Conservation (phyloP, 768 basidiomycete genomes). For the Rhizopogon vinicolor region DNA sequence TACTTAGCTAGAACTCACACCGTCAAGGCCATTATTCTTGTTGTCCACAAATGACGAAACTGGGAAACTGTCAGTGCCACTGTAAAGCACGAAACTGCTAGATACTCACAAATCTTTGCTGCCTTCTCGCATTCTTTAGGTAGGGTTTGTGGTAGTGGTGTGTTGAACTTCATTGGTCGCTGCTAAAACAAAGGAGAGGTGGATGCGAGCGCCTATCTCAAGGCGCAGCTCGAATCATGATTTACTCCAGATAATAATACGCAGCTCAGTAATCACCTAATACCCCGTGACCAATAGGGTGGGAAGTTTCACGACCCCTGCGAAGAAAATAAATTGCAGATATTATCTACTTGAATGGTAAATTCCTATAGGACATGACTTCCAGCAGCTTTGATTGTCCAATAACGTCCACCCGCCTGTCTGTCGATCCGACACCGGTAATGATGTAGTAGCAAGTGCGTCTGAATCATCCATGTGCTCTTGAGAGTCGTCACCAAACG, state of each 20-base stretch:
- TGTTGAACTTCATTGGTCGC: constrained; percentile 42
- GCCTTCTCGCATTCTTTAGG: constrained; percentile 87
- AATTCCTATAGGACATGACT: constrained; percentile 66
- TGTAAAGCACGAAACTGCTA: background rate
- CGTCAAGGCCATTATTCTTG: constrained; percentile 80
- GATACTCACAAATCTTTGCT: constrained; percentile 70
- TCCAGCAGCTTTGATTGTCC: constrained; percentile 44
- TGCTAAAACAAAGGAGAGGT: background rate
- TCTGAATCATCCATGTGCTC: constrained; percentile 2
- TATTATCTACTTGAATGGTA: constrained; percentile 17
- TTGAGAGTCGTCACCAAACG: constrained; percentile 9
- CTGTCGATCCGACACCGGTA: background rate
- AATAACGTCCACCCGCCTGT: constrained; percentile 52
- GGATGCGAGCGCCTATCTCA: background rate
- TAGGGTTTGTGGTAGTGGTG: constrained; percentile 49
- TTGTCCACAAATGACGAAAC: constrained; percentile 83
- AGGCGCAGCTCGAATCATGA: background rate
- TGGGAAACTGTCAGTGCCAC: constrained; percentile 24
- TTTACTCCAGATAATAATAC: constrained; percentile 2
- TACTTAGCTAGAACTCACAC: constrained; percentile 34
- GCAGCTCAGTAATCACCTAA: constrained; percentile 13
- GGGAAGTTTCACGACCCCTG: background rate
- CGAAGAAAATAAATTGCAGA: background rate
- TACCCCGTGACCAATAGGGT: background rate
- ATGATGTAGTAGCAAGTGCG: background rate